Base-by-base conservation (phyloP, 2,329 filamentous ascomycete genomes). In the Colletotrichum paranaense region DNA sequence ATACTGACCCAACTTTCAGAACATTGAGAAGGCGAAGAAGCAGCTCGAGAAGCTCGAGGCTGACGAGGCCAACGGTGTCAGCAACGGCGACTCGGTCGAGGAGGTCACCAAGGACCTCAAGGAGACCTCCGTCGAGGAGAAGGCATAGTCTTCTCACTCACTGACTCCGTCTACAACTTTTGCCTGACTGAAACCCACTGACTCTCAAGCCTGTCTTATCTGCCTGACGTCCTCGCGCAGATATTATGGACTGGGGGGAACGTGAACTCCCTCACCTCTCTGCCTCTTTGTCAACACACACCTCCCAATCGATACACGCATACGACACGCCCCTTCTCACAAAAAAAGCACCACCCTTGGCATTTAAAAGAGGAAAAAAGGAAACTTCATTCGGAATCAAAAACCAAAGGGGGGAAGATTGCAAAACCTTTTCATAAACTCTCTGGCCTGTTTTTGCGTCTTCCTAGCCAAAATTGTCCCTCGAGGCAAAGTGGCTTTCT, bases 1-100 rank as follows among this genome's bases (percentile, higher is more conserved):
- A 30, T 77, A 72, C 80, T 85, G 80, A 85, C 74, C 8, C 35
- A 4, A 8, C 8, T 52, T 30, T 53, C 32, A 98, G 97, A 99
- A 99, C 88, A 93, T 98, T 74, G 94, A 95, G 76, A 98, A 98
- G 85, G 97, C 97, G 74, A 93, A 98, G 88, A 96, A 96, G 84
- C 95, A 98, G 84, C 97, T 99, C 75, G 94, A 95, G 81, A 92
- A 92, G 77, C 90, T 98, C 68, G 96, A 98, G 81, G 91, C 92
- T 68, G 87, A 89, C 76, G 89, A 90, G 79, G 84, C 86, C 67
- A 86, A 84, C 74, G 87, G 87, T 76, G 84, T 84, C 75, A 84
- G 82, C 76, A 86, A 86, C 80, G 87, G 82, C 74, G 86, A 88
- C 76, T 85, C 86, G 69, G 88, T 91, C 66, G 90, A 89, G 53